A percentile compares a stretch with the other conserved stretches of the same genome.
These are phyloP conservation scores for Fusarium sp. DNA, from an alignment of 2,329 filamentous ascomycete species.

Conservation along the genomic window DNA sequence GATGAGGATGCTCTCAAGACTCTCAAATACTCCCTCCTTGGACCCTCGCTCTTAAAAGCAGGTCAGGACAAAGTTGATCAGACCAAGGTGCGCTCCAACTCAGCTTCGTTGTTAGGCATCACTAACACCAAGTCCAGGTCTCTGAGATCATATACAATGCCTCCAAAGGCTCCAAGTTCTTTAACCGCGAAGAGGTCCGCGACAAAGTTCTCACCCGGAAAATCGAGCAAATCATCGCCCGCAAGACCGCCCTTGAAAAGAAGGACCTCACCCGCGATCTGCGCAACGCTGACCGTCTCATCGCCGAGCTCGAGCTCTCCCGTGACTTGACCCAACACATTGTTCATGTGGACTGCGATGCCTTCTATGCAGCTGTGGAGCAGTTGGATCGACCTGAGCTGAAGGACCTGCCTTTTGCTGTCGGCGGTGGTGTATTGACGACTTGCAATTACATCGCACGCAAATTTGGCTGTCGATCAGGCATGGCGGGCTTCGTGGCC, in stretches of 20 bases:
- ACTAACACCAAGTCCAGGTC: slow-evolving; percentile 57
- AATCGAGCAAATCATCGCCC: slow-evolving; percentile 78
- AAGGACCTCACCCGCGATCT: slow-evolving; percentile 76
- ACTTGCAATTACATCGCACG: slow-evolving; percentile 88
- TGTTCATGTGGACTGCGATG: slow-evolving; percentile 95
- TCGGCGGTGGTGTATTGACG: slow-evolving; percentile 72
- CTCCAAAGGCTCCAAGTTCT: slow-evolving; percentile 95
- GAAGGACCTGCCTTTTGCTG: slow-evolving; percentile 86
- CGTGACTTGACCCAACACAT: slow-evolving; percentile 85
- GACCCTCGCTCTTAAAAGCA: slow-evolving; percentile 90
- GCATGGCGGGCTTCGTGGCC: slow-evolving; percentile 96
- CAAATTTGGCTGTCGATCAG: slow-evolving; percentile 88
- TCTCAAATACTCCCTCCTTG: slow-evolving; percentile 87
- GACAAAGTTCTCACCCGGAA: slow-evolving; percentile 86
- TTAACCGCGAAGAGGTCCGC: slow-evolving; percentile 84
- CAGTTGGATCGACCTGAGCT: slow-evolving; percentile 84
- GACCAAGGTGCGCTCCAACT: slow-evolving; percentile 66
- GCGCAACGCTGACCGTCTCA: slow-evolving; percentile 79
- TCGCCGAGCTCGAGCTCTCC: slow-evolving; percentile 77
- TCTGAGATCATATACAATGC: slow-evolving; percentile 97
- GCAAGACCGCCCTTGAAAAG: slow-evolving; percentile 77
- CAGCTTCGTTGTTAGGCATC: background rate
- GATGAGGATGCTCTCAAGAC: slow-evolving; percentile 53
- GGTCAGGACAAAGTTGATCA: slow-evolving; percentile 96
- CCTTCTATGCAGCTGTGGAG: slow-evolving; percentile 96